Conservation (phyloP, 2,329 filamentous ascomycete genomes). For the Aureobasidium vineae region DNA sequence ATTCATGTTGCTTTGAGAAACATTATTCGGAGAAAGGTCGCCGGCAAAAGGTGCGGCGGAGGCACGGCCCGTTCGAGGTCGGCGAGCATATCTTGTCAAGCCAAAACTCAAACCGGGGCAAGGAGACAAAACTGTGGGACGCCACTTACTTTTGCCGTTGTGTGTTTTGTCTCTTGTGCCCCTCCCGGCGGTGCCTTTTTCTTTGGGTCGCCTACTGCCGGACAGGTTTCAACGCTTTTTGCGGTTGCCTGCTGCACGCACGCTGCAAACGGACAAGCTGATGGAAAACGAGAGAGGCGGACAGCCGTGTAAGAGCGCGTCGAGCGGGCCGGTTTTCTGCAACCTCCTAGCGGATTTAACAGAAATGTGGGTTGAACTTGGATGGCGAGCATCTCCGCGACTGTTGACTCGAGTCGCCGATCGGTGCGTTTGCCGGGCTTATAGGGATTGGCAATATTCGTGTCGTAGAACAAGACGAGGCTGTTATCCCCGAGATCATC, state of each 20-base stretch:
- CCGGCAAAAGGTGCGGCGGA: too few species aligned
- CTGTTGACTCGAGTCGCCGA: neutral
- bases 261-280: neutral
- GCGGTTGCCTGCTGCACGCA: neutral
- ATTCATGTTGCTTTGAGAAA: too few species aligned
- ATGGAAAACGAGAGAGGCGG: neutral
- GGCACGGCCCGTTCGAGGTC: neutral
- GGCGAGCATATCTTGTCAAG: neutral
- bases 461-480: too few species aligned
- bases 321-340: neutral
- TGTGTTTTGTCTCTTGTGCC: neutral
- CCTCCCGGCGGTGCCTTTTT: too few species aligned
- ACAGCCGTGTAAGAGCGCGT: slow-evolving; percentile 9
- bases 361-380: too few species aligned
- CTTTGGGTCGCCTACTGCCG: slow-evolving; percentile 13
- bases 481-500: neutral
- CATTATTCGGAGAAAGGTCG: too few species aligned
- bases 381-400: slow-evolving; percentile 13
- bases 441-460: neutral
- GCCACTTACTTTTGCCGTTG: neutral
- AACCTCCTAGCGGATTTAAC: too few species aligned
- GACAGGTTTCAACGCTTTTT: neutral
- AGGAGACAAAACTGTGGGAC: neutral
- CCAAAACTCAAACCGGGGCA: neutral
- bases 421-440: neutral